Conservation (phyloP, 23 red algal genomes). For the Rhodosorus marinus region DNA sequence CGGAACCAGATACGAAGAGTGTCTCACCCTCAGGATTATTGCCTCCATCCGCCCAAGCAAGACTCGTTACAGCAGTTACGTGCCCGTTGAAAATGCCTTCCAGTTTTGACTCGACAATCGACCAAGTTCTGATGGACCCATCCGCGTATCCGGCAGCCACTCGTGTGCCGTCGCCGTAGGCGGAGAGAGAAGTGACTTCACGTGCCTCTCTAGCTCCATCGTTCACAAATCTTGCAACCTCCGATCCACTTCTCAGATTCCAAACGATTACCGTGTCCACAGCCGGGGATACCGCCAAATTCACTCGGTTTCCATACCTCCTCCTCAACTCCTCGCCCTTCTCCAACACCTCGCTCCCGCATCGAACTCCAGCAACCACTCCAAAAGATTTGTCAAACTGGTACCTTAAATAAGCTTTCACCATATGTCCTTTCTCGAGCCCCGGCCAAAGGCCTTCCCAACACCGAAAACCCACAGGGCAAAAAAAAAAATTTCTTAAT, state of each 20-base stretch:
- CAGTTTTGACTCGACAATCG: not conserved
- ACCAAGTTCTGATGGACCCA: constrained; percentile 37
- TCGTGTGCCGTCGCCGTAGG: not conserved
- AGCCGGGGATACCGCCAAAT: constrained; percentile 17
- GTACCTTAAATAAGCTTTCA: constrained; percentile 40
- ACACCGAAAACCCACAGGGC: too few relatives aligned
- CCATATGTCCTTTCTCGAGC: too few relatives aligned
- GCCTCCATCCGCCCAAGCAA: not conserved
- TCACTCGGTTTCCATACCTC: not conserved
- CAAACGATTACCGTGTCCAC: constrained; percentile 35
- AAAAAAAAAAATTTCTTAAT: too few relatives aligned
- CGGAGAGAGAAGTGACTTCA: constrained; percentile 12
- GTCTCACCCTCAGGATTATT: not conserved
- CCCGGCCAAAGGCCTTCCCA: too few relatives aligned
- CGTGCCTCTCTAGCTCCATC: constrained; percentile 7
- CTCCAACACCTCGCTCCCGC: constrained; percentile 1
- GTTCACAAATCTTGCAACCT: constrained; percentile 17
- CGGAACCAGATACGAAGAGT: constrained; percentile 32
- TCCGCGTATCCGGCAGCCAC: constrained; percentile 59
- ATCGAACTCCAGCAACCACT: constrained; percentile 15
- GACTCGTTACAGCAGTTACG: not conserved
- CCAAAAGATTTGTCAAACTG: constrained; percentile 25
- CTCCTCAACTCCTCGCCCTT: not conserved
- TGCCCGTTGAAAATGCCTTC: not conserved
- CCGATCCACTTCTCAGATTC: constrained; percentile 17